Percentiles rank a stretch among this genome's conserved stretches.
Conservation (phyloP, 495 filamentous ascomycete species). For the Astrothelium subdiscretum region DNA sequence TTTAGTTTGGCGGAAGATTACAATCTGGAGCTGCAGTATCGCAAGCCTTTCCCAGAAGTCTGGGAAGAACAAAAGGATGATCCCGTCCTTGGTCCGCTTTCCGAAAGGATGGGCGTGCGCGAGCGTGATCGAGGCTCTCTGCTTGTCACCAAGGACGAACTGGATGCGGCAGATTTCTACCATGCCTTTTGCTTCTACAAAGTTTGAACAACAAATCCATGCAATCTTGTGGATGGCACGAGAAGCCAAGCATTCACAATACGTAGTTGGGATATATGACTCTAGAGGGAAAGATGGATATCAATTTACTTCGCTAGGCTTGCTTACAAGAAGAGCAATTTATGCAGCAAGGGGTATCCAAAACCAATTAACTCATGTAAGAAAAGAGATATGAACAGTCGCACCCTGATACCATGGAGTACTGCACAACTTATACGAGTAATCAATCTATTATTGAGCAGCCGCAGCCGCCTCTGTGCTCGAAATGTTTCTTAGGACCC, state of each 20-base stretch:
- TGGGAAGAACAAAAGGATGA: conserved; percentile 86
- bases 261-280: background rate
- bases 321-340: background rate
- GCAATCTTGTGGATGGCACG: background rate
- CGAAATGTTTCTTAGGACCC: conserved; percentile 1
- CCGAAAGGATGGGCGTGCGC: conserved; percentile 87
- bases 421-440: background rate
- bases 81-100: conserved; percentile 61
- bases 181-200: conserved; percentile 92
- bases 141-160: conserved; percentile 64
- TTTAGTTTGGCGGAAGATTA: conserved; percentile 73
- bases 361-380: background rate
- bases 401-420: background rate
- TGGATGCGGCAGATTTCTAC: conserved; percentile 86
- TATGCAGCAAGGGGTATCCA: background rate
- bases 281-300: background rate
- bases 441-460: background rate
- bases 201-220: conserved; percentile 38
- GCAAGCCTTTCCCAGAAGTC: conserved; percentile 76
- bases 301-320: background rate
- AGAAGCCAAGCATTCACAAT: background rate
- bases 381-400: background rate
- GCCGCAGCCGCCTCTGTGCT: background rate
- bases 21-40: conserved; percentile 87
- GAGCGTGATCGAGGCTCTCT: conserved; percentile 55